These are phyloP conservation scores for Zarea fungicola DNA, from an alignment of 2,329 filamentous ascomycete genomes.

Conservation along the genomic window DNA sequence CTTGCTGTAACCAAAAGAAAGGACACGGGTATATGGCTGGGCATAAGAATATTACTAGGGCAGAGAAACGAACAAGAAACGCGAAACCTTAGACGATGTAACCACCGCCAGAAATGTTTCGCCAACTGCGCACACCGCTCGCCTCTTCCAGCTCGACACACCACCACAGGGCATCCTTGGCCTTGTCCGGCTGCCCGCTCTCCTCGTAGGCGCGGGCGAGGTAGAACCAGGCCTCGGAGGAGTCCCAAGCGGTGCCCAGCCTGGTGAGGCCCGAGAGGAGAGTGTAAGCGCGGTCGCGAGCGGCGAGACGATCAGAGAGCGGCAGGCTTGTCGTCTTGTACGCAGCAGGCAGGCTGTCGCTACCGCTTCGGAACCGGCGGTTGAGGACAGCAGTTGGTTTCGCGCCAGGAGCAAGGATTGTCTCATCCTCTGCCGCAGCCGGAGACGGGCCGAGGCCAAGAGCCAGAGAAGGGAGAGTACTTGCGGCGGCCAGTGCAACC, in stretches of 20 bases:
- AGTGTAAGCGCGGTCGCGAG: constrained; percentile 81
- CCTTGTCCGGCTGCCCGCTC: constrained; percentile 77
- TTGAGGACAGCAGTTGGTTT: constrained; percentile 20
- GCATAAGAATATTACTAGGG: not conserved
- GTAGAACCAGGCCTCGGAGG: constrained; percentile 87
- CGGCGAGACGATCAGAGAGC: constrained; percentile 75
- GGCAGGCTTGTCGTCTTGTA: constrained; percentile 60
- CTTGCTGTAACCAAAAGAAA: not conserved
- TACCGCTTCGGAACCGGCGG: constrained; percentile 1
- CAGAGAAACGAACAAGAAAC: not conserved
- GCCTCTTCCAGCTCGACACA: constrained; percentile 91
- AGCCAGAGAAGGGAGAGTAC: constrained; percentile 37
- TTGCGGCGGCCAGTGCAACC: constrained; percentile 9
- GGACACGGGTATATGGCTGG: not conserved
- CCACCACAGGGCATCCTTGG: constrained; percentile 95
- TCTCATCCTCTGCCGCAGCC: constrained; percentile 18
- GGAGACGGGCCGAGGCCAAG: constrained; percentile 38
- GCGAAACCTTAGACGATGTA: constrained; percentile 46
- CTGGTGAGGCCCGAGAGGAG: constrained; percentile 80
- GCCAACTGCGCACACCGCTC: constrained; percentile 74
- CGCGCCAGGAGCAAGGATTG: constrained; percentile 16
- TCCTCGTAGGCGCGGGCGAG: constrained; percentile 84
- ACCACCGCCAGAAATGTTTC: constrained; percentile 58
- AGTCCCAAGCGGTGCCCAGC: constrained; percentile 82
- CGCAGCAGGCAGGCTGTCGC: constrained; percentile 42